Conservation (phyloP, 306 rosid species). For the Quercus bicolor region DNA sequence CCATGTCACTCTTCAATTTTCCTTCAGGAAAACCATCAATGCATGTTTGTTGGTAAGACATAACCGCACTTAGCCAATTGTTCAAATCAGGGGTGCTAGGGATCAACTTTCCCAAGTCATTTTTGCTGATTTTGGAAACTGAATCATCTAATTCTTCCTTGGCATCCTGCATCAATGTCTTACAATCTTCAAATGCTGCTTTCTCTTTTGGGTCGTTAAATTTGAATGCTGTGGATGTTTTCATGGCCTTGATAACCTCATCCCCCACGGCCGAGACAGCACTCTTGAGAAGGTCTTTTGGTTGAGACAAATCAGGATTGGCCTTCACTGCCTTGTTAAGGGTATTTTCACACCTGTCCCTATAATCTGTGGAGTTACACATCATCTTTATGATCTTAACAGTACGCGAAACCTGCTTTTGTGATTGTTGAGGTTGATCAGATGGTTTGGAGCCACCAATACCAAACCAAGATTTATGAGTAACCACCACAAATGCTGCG, state of each 20-base stretch:
- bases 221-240: conserved; percentile 13
- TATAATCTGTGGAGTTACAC: conserved; percentile 51
- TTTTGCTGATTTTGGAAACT: background rate
- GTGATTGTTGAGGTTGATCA: background rate
- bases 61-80: conserved; percentile 85
- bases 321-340: conserved; percentile 20
- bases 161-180: conserved; percentile 43
- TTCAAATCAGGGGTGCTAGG: conserved; percentile 39
- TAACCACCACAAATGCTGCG: conserved; percentile 20
- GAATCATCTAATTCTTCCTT: conserved; percentile 47
- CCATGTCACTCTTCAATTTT: conserved; percentile 40
- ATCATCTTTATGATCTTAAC: conserved; percentile 34
- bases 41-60: conserved; percentile 67
- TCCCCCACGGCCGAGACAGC: conserved; percentile 36
- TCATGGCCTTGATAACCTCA: conserved; percentile 43
- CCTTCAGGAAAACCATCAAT: conserved; percentile 73
- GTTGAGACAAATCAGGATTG: conserved; percentile 19
- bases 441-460: background rate
- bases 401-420: background rate
- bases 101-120: conserved; percentile 14
- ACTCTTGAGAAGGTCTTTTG: conserved; percentile 51
- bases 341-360: conserved; percentile 48
- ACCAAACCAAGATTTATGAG: background rate
- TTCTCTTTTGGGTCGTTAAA: conserved; percentile 39
- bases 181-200: conserved; percentile 72